Base-by-base conservation (phyloP, 2,329 filamentous ascomycete species). In the Pseudogymnoascus sp. region DNA sequence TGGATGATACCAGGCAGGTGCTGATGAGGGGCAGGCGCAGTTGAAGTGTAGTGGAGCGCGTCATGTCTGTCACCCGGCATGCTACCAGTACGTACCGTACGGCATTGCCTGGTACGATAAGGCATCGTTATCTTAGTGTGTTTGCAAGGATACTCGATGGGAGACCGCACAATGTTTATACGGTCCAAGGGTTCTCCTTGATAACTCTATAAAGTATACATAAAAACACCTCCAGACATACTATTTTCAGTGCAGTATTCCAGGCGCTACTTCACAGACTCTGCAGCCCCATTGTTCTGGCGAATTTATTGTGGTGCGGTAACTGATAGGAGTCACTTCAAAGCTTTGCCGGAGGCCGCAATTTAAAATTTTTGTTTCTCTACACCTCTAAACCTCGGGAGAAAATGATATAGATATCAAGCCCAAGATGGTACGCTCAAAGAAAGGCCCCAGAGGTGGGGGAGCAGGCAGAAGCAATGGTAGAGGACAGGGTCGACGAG, bases 31-130 rank as follows among this genome's bases (percentile, higher is more conserved):
- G 51, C 51, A 57, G 51, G 51, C 28, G 28, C 16, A 34, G 28
- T 36, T 57, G 51, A 36, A 10, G 28, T 54, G 25, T n/a, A 54
- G 48, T 34, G 51, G 51, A 57, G 51, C 51, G 51, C 51, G 51
- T 61, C 60, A 61, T 61, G 60, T 25, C 60, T 61, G 60, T 61
- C 60, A 61, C 60, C 60, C 60, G 60, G 60, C 60, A 57, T 57
- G 51, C 51, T 57, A 57, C 11, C 11, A 36, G 51, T 36, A 57
- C 51, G 51, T 57, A 57, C 51, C 19, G 28, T 21, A 36, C 51
- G n/a, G 16, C 28, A 34, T 57, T 57, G 28, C 51, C 51, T 57
- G 16, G 51, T 19, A 21, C 51, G 51, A 57, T 57, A 57, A 57
- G 51, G 10, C 51, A 34, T 16, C 28, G 2, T 57, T 57, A 57